Evolutionary conservation across 768 basidiomycete species (phyloP).

Genomic region (Tricholoma terreum): DNA sequence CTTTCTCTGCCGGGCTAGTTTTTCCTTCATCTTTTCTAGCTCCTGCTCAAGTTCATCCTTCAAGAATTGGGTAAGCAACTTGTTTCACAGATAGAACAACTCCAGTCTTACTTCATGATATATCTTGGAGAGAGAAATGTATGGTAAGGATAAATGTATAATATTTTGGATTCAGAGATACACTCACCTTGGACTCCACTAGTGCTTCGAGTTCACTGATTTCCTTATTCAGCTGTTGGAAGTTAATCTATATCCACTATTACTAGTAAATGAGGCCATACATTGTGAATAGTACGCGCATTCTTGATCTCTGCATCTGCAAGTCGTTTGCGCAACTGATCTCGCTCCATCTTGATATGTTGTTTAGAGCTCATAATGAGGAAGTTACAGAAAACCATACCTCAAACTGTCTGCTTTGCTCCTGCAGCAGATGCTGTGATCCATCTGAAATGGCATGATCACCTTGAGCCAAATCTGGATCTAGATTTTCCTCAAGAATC

Average conservation of each 20-base stretch:
- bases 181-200: conserved; percentile 84
- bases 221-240: conserved; percentile 77
- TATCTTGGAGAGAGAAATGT: conserved; percentile 48
- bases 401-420: conserved; percentile 53
- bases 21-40: conserved; percentile 72
- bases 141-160: not conserved
- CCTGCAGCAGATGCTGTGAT: conserved; percentile 41
- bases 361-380: not conserved
- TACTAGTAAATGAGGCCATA: conserved; percentile 30
- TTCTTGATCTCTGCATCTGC: conserved; percentile 74
- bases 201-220: conserved; percentile 89
- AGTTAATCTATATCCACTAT: not conserved
- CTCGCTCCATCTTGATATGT: conserved; percentile 53
- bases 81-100: not conserved
- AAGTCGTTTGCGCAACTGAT: conserved; percentile 67
- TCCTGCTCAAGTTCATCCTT: conserved; percentile 89
- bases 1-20: conserved; percentile 63
- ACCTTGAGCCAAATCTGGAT: conserved; percentile 57
- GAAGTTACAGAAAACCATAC: conserved; percentile 26
- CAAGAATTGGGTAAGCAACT: conserved; percentile 5
- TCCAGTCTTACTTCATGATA: conserved; percentile 66
- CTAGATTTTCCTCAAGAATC: conserved; percentile 72
- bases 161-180: not conserved
- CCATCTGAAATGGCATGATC: conserved; percentile 26
- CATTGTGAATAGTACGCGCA: conserved; percentile 65